These are phyloP conservation scores for Daphne laureola DNA, from an alignment of 441 rosid species.

Conservation along the genomic window DNA sequence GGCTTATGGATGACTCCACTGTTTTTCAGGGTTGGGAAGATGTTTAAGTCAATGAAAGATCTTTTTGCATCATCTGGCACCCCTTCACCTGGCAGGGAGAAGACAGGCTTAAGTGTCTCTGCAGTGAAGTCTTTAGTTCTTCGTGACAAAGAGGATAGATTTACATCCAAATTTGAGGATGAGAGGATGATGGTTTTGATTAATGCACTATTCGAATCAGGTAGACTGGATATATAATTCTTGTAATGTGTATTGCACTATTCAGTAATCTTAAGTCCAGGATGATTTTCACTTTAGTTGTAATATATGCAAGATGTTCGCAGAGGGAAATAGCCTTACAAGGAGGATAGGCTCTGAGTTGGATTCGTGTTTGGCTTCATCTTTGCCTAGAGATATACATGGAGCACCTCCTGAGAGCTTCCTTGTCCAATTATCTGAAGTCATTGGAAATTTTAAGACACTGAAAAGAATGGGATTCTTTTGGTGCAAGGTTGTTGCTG, in stretches of 20 bases:
- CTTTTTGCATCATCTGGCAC: conserved; percentile 54
- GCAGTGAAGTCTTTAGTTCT: conserved; percentile 84
- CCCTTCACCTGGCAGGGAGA: conserved; percentile 84
- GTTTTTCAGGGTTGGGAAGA: conserved; percentile 63
- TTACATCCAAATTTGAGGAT: conserved; percentile 48
- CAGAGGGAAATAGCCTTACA: conserved; percentile 80
- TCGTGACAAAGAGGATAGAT: conserved; percentile 86
- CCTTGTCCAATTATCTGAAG: conserved; percentile 82
- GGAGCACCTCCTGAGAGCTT: conserved; percentile 80
- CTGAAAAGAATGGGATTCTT: conserved; percentile 66
- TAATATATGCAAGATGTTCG: conserved; percentile 63
- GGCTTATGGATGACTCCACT: background rate
- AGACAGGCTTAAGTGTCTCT: conserved; percentile 75
- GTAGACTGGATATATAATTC: conserved; percentile 31
- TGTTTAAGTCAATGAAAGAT: conserved; percentile 70
- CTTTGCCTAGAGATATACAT: conserved; percentile 71
- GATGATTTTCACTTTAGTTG: conserved; percentile 52
- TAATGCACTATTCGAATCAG: conserved; percentile 52
- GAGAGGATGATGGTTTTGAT: conserved; percentile 33
- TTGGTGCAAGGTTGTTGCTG: conserved; percentile 77
- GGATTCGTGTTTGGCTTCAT: conserved; percentile 32
- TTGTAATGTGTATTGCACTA: conserved; percentile 13
- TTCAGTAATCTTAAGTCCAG: conserved; percentile 14
- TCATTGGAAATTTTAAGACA: conserved; percentile 79
- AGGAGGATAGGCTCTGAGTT: conserved; percentile 47